Evolutionary conservation across 2,329 filamentous ascomycete species (phyloP).

Genomic region (Sporothrix pseudoabietina): DNA sequence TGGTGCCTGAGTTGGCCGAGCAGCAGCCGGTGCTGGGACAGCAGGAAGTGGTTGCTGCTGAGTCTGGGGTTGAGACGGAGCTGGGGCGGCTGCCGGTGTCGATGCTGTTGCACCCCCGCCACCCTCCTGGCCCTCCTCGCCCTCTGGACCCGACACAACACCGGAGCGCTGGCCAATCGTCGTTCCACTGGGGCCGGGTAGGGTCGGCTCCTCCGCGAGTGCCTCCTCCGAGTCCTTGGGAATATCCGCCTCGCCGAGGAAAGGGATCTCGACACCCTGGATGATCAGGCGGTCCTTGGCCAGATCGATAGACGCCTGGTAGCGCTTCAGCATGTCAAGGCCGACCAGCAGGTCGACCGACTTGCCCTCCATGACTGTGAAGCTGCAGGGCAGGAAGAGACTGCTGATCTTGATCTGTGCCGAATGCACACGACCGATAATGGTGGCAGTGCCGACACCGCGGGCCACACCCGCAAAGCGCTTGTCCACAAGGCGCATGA

Average conservation of each 20-base stretch:
- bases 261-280: constrained; percentile 82
- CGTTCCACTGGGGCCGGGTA: constrained; percentile 84
- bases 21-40: constrained; percentile 35
- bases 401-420: constrained; percentile 92
- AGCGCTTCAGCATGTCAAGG: constrained; percentile 93
- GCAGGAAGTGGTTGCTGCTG: constrained; percentile 26
- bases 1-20: constrained; percentile 33
- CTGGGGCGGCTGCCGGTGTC: background rate
- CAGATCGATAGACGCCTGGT: constrained; percentile 91
- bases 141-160: constrained; percentile 61
- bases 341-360: constrained; percentile 90
- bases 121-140: constrained; percentile 29
- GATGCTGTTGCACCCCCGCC: constrained; percentile 7
- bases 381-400: constrained; percentile 86
- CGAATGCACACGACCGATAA: constrained; percentile 91
- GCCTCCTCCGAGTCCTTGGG: constrained; percentile 79
- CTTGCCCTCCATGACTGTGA: constrained; percentile 99
- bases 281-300: constrained; percentile 83
- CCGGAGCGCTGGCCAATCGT: constrained; percentile 83
- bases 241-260: constrained; percentile 90
- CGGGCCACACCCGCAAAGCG: constrained; percentile 90
- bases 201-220: constrained; percentile 75
- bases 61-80: background rate
- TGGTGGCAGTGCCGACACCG: constrained; percentile 91
- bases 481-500: constrained; percentile 92